Evolutionary conservation across 257 asterid genomes (phyloP).

Genomic region (Parsonsia alboflavescens): DNA sequence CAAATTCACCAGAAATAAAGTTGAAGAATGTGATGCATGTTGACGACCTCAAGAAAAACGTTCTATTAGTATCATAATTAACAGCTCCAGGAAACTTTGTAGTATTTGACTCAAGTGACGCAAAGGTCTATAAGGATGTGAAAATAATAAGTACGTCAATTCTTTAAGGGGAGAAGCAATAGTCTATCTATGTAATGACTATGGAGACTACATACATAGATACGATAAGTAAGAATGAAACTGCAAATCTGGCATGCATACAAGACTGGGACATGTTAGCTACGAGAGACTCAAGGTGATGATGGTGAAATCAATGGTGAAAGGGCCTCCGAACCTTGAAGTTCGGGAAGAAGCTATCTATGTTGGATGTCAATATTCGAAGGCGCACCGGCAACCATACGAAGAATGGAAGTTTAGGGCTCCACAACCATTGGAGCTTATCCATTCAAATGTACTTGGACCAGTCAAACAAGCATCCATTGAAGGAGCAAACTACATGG

Average conservation of each 20-base stretch:
- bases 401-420: background rate
- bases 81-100: background rate
- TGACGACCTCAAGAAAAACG: background rate
- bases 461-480: background rate
- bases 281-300: background rate
- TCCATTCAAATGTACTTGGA: background rate
- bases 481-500: background rate
- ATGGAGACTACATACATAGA: background rate
- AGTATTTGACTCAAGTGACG: background rate
- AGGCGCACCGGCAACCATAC: background rate
- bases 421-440: background rate
- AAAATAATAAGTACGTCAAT: background rate
- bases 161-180: background rate
- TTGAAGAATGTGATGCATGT: too few relatives aligned
- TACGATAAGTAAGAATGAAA: conserved; percentile 2
- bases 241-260: background rate
- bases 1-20: too few relatives aligned
- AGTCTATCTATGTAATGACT: background rate
- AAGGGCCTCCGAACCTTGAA: conserved; percentile 5
- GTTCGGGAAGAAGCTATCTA: background rate
- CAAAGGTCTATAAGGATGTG: background rate
- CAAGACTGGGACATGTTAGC: too few relatives aligned
- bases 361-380: conserved; percentile 9
- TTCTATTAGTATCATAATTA: background rate
- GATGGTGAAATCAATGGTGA: conserved; percentile 8